Evolutionary conservation across 208 protist species (phyloP).

Genomic region (Strigomonas galati): DNA sequence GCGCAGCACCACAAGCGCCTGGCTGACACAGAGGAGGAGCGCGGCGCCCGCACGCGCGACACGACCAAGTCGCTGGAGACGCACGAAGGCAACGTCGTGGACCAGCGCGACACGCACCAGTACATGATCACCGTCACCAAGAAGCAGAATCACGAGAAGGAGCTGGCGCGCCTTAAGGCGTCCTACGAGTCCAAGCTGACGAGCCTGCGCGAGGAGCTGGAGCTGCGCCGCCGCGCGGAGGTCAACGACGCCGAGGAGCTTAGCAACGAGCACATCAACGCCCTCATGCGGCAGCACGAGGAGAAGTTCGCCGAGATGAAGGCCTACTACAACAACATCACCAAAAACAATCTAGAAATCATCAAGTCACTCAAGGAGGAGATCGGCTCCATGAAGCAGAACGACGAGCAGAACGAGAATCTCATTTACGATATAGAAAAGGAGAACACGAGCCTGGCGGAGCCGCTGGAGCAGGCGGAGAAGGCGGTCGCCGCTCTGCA

Average conservation of each 20-base stretch:
- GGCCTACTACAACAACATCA: conserved; percentile 98
- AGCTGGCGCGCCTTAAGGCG: conserved; percentile 72
- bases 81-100: conserved; percentile 81
- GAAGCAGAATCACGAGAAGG: conserved; percentile 83
- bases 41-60: conserved; percentile 46
- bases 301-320: conserved; percentile 96
- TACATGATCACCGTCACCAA: conserved; percentile 89
- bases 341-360: conserved; percentile 97
- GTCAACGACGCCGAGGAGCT: conserved; percentile 95
- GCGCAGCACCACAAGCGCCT: conserved; percentile 66
- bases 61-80: conserved; percentile 56
- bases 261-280: conserved; percentile 96
- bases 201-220: conserved; percentile 85
- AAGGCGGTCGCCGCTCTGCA: conserved; percentile 89
- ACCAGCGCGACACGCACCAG: conserved; percentile 82
- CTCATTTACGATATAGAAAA: conserved; percentile 97
- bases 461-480: conserved; percentile 92
- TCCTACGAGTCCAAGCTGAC: conserved; percentile 91
- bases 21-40: conserved; percentile 70
- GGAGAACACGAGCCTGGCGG: conserved; percentile 94
- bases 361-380: conserved; percentile 97
- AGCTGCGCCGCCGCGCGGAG: conserved; percentile 91
- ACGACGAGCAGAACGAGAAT: conserved; percentile 94
- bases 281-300: conserved; percentile 95
- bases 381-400: conserved; percentile 94